Percentiles rank a stretch among this genome's conserved stretches.
Evolutionary conservation across 202 grass and related monocot species (phyloP).

Genomic region (Panicum hallii): DNA sequence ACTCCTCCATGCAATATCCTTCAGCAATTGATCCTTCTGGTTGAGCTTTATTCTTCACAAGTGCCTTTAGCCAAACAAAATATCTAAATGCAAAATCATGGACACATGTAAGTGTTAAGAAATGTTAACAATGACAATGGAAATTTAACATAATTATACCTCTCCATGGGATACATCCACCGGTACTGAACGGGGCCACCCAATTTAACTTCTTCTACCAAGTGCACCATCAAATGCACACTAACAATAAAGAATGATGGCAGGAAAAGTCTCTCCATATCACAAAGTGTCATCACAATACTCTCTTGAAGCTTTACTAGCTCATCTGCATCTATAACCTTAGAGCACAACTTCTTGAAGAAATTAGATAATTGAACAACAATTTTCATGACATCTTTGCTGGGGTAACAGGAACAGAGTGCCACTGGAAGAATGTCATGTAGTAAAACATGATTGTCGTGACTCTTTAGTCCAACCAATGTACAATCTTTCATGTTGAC

Average conservation of each 20-base stretch:
- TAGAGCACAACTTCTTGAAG: conserved; percentile 44
- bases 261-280: conserved; percentile 44
- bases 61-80: background rate
- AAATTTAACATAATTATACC: background rate
- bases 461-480: background rate
- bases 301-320: conserved; percentile 22
- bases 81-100: background rate
- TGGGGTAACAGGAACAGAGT: background rate
- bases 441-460: conserved; percentile 21
- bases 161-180: background rate
- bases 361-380: conserved; percentile 30
- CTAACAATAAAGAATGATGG: background rate
- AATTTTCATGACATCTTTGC: conserved; percentile 10
- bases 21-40: background rate
- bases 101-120: background rate
- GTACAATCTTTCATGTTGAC: conserved; percentile 28
- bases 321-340: background rate
- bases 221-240: conserved; percentile 40
- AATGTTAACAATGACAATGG: background rate
- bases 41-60: background rate
- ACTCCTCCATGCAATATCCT: background rate
- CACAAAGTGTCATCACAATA: conserved; percentile 45
- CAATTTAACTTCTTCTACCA: conserved; percentile 24
- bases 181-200: background rate
- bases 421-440: conserved; percentile 35